A percentile compares a stretch with the other conserved stretches of the same genome.
Evolutionary conservation across 2,329 filamentous ascomycete species (phyloP).

Genomic region (Boeremia exigua): DNA sequence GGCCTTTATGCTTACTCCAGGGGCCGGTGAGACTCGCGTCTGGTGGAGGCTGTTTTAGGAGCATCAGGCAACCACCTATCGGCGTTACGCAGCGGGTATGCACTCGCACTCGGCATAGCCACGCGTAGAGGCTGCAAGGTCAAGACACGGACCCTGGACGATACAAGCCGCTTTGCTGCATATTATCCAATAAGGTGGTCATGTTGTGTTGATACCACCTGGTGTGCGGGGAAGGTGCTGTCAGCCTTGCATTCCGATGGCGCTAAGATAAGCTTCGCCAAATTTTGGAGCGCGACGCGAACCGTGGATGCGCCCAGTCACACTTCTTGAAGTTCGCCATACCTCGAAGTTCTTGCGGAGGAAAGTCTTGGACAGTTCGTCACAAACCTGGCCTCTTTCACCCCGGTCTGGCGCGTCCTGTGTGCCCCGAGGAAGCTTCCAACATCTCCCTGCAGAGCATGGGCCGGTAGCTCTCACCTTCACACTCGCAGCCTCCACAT

Average conservation of each 20-base stretch:
- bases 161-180: constrained; percentile 1
- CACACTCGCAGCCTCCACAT: constrained; percentile 24
- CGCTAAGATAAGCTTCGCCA: constrained; percentile 43
- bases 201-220: not conserved
- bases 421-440: constrained; percentile 30
- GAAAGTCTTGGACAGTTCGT: not conserved
- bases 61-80: constrained; percentile 32
- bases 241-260: constrained; percentile 1
- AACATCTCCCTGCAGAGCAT: constrained; percentile 24
- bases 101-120: not conserved
- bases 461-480: constrained; percentile 34
- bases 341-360: not conserved
- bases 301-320: constrained; percentile 4
- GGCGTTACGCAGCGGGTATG: constrained; percentile 10
- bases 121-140: not conserved
- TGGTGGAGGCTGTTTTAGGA: constrained; percentile 26
- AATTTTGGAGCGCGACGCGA: constrained; percentile 30
- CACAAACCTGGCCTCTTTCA: constrained; percentile 30
- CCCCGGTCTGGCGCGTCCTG: constrained; percentile 20
- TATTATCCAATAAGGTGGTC: not conserved
- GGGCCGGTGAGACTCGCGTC: constrained; percentile 28
- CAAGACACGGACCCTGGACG: not conserved
- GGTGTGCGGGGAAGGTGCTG: constrained; percentile 10
- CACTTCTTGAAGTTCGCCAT: not conserved
- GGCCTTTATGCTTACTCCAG: constrained; percentile 19